Conservation (phyloP, 148 eudicot genomes). For the Amaranthus palmeri region DNA sequence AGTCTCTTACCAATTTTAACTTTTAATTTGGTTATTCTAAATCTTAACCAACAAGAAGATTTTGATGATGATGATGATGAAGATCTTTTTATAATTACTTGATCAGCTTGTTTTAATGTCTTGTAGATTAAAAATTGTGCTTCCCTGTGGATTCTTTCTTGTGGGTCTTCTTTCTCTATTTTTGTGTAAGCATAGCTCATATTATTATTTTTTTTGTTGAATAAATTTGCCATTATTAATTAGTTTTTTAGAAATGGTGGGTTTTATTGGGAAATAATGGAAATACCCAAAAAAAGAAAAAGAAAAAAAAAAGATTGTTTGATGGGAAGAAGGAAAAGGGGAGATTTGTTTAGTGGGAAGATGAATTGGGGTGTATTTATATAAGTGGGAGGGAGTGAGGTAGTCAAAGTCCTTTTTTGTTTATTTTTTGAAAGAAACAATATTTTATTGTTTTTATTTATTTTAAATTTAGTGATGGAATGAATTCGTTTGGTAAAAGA, state of each 20-base stretch:
- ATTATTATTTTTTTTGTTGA: constrained; percentile 21
- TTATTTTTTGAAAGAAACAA: background rate
- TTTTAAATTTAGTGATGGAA: too few relatives aligned
- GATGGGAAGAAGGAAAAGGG: too few relatives aligned
- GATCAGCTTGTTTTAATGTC: constrained; percentile 44
- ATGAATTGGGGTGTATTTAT: constrained; percentile 19
- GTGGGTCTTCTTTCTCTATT: constrained; percentile 51
- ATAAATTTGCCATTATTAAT: constrained; percentile 22
- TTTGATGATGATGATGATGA: constrained; percentile 1
- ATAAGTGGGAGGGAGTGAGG: constrained; percentile 22
- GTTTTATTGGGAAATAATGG: background rate
- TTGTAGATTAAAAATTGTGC: constrained; percentile 86
- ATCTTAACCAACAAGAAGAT: constrained; percentile 38
- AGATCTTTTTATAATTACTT: constrained; percentile 15
- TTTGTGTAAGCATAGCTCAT: constrained; percentile 40
- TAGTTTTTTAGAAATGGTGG: background rate
- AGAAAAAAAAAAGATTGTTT: too few relatives aligned
- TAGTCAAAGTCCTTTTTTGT: constrained; percentile 19
- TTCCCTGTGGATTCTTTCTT: constrained; percentile 40
- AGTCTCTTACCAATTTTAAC: constrained; percentile 65
- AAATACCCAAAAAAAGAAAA: constrained; percentile 1
- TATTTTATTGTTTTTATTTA: too few relatives aligned
- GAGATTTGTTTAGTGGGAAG: background rate
- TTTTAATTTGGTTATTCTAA: constrained; percentile 55
- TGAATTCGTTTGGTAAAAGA: too few relatives aligned